These are phyloP conservation scores for Massarina eburnea DNA, from an alignment of 2,329 filamentous ascomycete species.

Conservation along the genomic window DNA sequence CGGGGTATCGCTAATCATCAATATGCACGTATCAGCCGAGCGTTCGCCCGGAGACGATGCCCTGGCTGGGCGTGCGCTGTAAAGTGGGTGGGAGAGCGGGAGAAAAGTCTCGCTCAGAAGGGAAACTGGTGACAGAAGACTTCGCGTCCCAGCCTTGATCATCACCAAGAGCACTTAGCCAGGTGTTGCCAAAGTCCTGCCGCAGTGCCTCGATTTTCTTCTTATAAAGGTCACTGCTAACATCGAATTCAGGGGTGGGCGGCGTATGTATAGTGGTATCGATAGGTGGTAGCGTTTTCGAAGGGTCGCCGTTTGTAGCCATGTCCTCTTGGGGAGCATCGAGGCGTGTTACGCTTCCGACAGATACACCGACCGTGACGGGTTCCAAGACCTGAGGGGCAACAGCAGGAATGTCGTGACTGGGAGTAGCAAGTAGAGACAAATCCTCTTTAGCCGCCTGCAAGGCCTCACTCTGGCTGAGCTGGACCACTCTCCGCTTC, in stretches of 20 bases:
- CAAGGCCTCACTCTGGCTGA: slow-evolving; percentile 49
- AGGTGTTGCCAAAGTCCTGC: slow-evolving; percentile 81
- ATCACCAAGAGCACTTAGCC: slow-evolving; percentile 83
- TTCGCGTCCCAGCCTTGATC: slow-evolving; percentile 57
- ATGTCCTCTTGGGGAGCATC: slow-evolving; percentile 25
- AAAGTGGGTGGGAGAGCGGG: slow-evolving; percentile 34
- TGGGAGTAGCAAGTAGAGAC: background rate
- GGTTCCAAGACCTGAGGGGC: background rate
- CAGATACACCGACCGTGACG: slow-evolving; percentile 10
- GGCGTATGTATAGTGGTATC: slow-evolving; percentile 30
- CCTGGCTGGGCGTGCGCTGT: slow-evolving; percentile 40
- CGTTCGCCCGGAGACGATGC: slow-evolving; percentile 44
- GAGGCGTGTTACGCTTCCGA: slow-evolving; percentile 26
- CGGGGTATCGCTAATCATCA: slow-evolving; percentile 40
- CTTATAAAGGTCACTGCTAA: slow-evolving; percentile 76
- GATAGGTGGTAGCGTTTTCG: slow-evolving; percentile 34
- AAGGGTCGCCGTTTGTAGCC: slow-evolving; percentile 28
- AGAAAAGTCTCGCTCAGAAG: slow-evolving; percentile 34
- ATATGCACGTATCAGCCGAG: slow-evolving; percentile 29
- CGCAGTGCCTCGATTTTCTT: slow-evolving; percentile 86
- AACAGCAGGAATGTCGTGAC: background rate
- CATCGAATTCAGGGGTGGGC: slow-evolving; percentile 58
- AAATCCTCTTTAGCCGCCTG: slow-evolving; percentile 7
- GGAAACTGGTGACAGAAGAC: slow-evolving; percentile 31
- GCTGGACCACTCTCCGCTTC: slow-evolving; percentile 60